These are phyloP conservation scores for Penicillium ucsense DNA, from an alignment of 495 filamentous ascomycete species.

Conservation along the genomic window DNA sequence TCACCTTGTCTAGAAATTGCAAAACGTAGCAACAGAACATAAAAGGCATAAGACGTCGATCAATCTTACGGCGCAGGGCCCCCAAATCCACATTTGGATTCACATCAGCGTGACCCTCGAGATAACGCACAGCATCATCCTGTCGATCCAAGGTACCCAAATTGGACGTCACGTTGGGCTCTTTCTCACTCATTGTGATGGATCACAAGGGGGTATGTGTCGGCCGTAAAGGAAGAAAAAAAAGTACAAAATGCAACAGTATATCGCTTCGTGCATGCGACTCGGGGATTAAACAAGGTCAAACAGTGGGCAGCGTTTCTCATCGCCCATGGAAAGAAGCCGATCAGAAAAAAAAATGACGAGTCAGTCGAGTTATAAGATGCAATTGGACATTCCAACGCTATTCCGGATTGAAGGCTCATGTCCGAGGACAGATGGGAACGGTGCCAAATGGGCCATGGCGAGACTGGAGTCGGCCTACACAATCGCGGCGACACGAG, in stretches of 20 bases:
- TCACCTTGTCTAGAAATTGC: constrained; percentile 60
- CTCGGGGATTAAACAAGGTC: no score
- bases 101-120: constrained; percentile 14
- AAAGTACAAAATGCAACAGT: not conserved
- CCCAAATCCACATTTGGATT: constrained; percentile 7
- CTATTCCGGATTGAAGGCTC: no score
- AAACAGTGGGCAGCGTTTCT: no score
- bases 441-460: no score
- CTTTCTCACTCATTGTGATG: constrained; percentile 8
- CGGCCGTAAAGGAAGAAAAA: not conserved
- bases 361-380: no score
- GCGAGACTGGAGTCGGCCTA: no score
- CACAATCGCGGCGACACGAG: no score
- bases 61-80: constrained; percentile 32
- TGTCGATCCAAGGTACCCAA: constrained; percentile 3
- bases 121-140: constrained; percentile 29
- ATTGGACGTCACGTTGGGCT: constrained; percentile 3
- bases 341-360: no score
- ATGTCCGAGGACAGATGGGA: no score
- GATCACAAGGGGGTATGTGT: not conserved
- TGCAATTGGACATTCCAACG: no score
- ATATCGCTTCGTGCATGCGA: no score
- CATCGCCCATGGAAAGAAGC: no score
- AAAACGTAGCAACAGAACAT: constrained; percentile 54
- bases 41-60: constrained; percentile 41